A percentile compares a stretch with the other conserved stretches of the same genome.
Evolutionary conservation across 176 grass and related monocot species (phyloP).

Genomic region (Eremochloa ophiuroides): DNA sequence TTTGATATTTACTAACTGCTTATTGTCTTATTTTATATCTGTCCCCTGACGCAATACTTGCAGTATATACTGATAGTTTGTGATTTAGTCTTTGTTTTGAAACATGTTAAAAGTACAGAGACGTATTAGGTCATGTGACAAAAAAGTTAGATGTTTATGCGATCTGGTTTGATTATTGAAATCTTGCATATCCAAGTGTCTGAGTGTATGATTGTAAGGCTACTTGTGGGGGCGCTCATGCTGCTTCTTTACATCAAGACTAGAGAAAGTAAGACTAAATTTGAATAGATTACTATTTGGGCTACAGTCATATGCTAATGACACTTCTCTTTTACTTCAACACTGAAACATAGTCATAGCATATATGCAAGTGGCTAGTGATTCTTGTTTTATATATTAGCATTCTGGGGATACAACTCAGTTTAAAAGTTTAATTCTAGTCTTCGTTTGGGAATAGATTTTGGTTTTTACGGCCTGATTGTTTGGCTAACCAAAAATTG

Average conservation of each 20-base stretch:
- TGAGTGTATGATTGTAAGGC: background rate
- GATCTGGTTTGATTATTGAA: background rate
- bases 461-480: no score
- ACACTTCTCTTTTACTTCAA: background rate
- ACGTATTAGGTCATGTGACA: background rate
- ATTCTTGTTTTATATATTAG: background rate
- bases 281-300: background rate
- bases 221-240: background rate
- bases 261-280: background rate
- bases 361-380: background rate
- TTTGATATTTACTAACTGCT: background rate
- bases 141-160: background rate
- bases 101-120: background rate
- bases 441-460: background rate
- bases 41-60: background rate
- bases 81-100: background rate
- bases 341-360: slow-evolving; percentile 5
- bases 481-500: no score
- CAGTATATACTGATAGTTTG: background rate
- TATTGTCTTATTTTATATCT: background rate
- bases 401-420: background rate
- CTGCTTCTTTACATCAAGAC: background rate
- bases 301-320: background rate
- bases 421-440: background rate
- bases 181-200: background rate